phyloP scores from a whole-genome alignment of 169 alveolate genomes.

The Blepharisma undulans region DNA sequence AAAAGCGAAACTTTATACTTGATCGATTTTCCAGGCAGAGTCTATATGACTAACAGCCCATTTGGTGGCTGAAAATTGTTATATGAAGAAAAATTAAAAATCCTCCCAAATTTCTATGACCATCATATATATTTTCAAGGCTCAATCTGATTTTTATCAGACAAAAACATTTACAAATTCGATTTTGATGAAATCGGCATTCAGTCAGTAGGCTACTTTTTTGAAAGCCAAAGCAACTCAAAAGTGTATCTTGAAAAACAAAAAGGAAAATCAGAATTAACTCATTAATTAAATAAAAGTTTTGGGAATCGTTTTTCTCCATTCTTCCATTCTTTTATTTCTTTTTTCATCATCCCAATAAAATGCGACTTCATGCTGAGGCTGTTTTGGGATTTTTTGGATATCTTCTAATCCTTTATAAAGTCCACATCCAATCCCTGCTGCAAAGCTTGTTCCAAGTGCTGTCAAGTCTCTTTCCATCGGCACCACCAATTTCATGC shows the following conservation, averaged over 20 bases:
- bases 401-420: not conserved
- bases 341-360: too few relatives aligned
- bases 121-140: not conserved
- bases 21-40: not conserved
- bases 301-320: not conserved
- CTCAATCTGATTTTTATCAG: not conserved
- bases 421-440: slow-evolving; percentile 75
- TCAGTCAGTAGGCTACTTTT: not conserved
- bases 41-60: not conserved
- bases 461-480: slow-evolving; percentile 81
- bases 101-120: not conserved
- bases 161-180: not conserved
- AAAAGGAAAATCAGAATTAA: not conserved
- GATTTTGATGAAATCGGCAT: not conserved
- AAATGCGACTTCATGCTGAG: too few relatives aligned
- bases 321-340: not conserved
- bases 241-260: not conserved
- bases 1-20: too few relatives aligned
- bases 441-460: slow-evolving; percentile 90
- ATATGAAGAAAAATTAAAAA: not conserved
- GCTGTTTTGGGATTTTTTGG: too few relatives aligned
- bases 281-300: not conserved
- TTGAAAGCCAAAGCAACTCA: not conserved
- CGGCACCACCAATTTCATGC: slow-evolving; percentile 68
- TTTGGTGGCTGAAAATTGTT: not conserved